phyloP scores from a whole-genome alignment of 371 early-diverging fungal genomes.

The Rhizopus arrhizus region DNA sequence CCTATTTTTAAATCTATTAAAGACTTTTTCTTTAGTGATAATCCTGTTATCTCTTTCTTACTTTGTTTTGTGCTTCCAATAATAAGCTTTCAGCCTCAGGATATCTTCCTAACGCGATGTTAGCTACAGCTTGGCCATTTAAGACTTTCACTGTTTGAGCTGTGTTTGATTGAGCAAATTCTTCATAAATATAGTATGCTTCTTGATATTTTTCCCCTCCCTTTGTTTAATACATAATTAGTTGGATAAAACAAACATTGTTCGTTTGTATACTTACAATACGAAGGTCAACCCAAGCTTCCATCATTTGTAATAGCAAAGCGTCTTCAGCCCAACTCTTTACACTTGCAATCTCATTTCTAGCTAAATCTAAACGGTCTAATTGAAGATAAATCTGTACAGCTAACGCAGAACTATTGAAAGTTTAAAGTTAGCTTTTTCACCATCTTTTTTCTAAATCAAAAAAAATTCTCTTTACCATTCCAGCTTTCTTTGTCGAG shows the following conservation, averaged over 20 bases:
- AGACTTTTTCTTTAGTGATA: not conserved
- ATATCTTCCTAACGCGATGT: conserved; percentile 80
- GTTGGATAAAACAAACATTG: not conserved
- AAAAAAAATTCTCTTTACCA: conserved; percentile 51
- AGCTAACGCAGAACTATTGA: conserved; percentile 70
- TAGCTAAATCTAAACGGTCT: conserved; percentile 87
- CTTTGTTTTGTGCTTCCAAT: conserved; percentile 79
- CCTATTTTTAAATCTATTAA: conserved; percentile 38
- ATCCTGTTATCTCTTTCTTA: conserved; percentile 17
- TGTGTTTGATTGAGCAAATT: conserved; percentile 78
- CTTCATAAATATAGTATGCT: conserved; percentile 92
- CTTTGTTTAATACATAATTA: conserved; percentile 24
- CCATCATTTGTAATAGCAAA: conserved; percentile 87
- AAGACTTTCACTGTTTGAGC: conserved; percentile 78
- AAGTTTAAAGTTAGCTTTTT: not conserved
- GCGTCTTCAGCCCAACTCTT: conserved; percentile 92
- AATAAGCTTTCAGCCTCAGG: conserved; percentile 86
- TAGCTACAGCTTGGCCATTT: conserved; percentile 82
- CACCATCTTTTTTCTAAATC: not conserved
- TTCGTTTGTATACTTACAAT: conserved; percentile 43
- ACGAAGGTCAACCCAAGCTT: conserved; percentile 86
- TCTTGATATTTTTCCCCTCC: conserved; percentile 85
- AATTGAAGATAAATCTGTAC: conserved; percentile 80
- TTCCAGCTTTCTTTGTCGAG: conserved; percentile 77
- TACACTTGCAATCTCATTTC: conserved; percentile 70